Evolutionary conservation across 306 rosid genomes (phyloP).

Genomic region (Gillenia trifoliata): DNA sequence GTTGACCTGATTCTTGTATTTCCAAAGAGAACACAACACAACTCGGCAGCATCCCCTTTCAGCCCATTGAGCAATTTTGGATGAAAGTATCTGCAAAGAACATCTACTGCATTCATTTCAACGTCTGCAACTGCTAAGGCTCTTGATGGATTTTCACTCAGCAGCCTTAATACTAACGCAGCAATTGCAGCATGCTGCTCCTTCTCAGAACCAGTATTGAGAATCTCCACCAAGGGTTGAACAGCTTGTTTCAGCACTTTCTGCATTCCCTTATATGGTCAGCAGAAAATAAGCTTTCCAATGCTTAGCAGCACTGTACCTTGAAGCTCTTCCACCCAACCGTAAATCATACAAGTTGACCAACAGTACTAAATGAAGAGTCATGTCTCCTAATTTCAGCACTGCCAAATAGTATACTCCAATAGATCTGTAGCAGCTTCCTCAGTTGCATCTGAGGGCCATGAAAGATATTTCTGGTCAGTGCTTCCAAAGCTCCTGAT

Average conservation of each 20-base stretch:
- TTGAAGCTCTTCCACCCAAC: conserved; percentile 92
- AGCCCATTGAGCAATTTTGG: conserved; percentile 82
- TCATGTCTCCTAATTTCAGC: conserved; percentile 93
- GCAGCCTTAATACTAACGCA: conserved; percentile 81
- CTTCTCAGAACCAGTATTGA: conserved; percentile 85
- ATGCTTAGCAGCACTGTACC: conserved; percentile 96
- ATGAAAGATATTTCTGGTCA: conserved; percentile 87
- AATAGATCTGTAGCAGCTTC: conserved; percentile 96
- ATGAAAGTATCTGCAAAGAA: conserved; percentile 93
- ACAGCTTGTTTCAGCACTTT: conserved; percentile 89
- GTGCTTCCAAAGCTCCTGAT: conserved; percentile 92
- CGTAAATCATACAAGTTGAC: conserved; percentile 95
- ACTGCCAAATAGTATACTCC: conserved; percentile 89
- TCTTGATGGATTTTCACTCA: conserved; percentile 95
- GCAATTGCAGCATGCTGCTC: conserved; percentile 99
- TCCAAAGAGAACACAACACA: conserved; percentile 91
- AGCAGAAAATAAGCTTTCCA: conserved; percentile 95
- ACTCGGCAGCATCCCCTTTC: conserved; percentile 95
- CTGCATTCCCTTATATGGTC: conserved; percentile 97
- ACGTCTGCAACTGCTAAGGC: conserved; percentile 97
- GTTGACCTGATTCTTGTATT: conserved; percentile 97
- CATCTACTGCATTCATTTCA: conserved; percentile 99
- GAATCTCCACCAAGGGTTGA: conserved; percentile 98
- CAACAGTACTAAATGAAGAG: conserved; percentile 87
- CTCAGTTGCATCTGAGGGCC: conserved; percentile 96